phyloP scores from a whole-genome alignment of 1,139 yeast species.

The Geotrichum klebahnii region DNA sequence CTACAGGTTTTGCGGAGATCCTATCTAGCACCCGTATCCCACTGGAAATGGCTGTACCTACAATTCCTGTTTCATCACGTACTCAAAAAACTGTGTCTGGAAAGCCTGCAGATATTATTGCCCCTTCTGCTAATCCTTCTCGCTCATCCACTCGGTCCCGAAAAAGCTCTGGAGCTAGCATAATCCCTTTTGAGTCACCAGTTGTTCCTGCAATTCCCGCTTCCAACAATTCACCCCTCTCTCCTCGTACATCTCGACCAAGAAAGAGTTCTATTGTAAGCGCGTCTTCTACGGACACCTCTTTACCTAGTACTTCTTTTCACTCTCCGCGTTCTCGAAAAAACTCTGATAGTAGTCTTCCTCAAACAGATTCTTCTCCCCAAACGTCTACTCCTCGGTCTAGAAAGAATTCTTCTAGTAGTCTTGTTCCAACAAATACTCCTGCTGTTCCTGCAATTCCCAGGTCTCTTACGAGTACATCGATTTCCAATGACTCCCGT shows the following conservation, averaged over 20 bases:
- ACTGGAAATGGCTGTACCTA: too few relatives aligned
- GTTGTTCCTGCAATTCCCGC: not conserved
- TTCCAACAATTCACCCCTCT: not conserved
- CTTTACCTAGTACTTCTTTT: not conserved
- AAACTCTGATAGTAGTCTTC: not conserved
- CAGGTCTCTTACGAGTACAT: not conserved
- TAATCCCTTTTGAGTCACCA: not conserved
- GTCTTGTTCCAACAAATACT: not conserved
- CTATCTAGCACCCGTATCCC: too few relatives aligned
- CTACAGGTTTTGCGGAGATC: too few relatives aligned
- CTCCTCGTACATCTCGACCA: not conserved
- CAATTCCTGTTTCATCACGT: not conserved
- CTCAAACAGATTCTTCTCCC: not conserved
- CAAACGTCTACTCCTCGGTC: not conserved
- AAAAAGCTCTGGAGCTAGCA: not conserved
- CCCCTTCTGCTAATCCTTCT: not conserved
- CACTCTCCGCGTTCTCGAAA: not conserved
- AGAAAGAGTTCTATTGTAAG: not conserved
- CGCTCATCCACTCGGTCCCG: not conserved
- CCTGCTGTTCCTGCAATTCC: slow-evolving; percentile 6
- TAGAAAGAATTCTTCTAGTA: not conserved
- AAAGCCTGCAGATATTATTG: not conserved
- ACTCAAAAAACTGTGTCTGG: not conserved
- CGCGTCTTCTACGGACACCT: not conserved
- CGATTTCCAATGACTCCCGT: not conserved